These are phyloP conservation scores for Penicillium cosmopolitanum DNA, from an alignment of 495 filamentous ascomycete species.

Conservation along the genomic window DNA sequence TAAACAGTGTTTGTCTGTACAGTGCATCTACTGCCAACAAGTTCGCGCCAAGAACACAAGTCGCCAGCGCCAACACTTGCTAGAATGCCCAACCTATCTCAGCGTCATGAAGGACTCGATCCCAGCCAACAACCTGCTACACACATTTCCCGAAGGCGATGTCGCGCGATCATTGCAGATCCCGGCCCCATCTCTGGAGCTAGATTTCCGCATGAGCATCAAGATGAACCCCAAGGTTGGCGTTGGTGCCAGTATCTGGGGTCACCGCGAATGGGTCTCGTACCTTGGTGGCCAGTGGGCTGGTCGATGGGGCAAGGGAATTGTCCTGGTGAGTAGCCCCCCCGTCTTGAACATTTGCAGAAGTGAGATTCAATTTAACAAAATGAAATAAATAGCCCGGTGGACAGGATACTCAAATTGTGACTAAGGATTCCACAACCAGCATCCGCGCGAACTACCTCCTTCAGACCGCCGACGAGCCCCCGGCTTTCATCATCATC, in stretches of 20 bases:
- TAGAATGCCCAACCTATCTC: conserved; percentile 59
- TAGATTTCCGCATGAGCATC: conserved; percentile 67
- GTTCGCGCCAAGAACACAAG: conserved; percentile 61
- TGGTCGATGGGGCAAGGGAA: conserved; percentile 61
- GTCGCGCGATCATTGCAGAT: conserved; percentile 56
- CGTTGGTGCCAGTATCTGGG: conserved; percentile 57
- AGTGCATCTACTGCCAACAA: conserved; percentile 62
- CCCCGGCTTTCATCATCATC: conserved; percentile 62
- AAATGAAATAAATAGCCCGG: conserved; percentile 49
- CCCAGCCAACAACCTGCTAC: conserved; percentile 59
- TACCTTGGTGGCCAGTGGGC: conserved; percentile 63
- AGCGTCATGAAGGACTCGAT: conserved; percentile 62
- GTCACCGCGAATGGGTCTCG: conserved; percentile 61
- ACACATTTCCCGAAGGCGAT: conserved; percentile 59
- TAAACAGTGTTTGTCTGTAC: conserved; percentile 56
- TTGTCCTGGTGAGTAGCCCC: conserved; percentile 54
- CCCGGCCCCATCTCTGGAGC: conserved; percentile 57
- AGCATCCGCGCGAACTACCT: conserved; percentile 57
- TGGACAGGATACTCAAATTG: conserved; percentile 62
- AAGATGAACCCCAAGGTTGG: conserved; percentile 60
- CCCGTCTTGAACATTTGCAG: no score
- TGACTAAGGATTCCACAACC: conserved; percentile 58
- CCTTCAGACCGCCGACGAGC: conserved; percentile 61
- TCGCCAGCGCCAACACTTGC: conserved; percentile 57
- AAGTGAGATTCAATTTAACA: not conserved